Conservation (phyloP, 768 basidiomycete genomes). For the Boletus bicolor region DNA sequence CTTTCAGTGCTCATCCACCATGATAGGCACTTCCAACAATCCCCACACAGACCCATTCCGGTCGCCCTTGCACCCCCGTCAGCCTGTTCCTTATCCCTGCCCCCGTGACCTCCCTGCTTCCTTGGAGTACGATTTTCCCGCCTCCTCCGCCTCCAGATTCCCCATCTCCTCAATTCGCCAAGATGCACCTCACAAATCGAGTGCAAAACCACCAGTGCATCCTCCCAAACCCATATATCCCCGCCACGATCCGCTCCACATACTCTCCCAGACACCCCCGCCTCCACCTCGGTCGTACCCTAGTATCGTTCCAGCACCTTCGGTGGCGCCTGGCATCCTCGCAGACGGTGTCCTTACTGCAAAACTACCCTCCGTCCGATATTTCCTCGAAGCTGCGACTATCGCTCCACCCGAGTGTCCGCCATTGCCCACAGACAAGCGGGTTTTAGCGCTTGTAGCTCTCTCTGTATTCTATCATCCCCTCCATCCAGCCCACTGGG, state of each 20-base stretch:
- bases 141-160: constrained; percentile 27
- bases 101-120: constrained; percentile 11
- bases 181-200: constrained; percentile 22
- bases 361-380: constrained; percentile 46
- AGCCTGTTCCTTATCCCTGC: constrained; percentile 10
- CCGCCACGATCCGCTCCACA: constrained; percentile 32
- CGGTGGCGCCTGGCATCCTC: constrained; percentile 36
- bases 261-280: constrained; percentile 23
- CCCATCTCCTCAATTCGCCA: constrained; percentile 40
- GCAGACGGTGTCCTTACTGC: constrained; percentile 43
- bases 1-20: constrained; percentile 14
- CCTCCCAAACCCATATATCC: constrained; percentile 29
- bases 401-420: constrained; percentile 41
- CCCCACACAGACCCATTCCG: constrained; percentile 6
- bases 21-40: constrained; percentile 12
- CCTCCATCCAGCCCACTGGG: constrained; percentile 55
- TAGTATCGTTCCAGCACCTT: constrained; percentile 15
- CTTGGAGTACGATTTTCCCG: constrained; percentile 25
- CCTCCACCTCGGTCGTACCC: constrained; percentile 23
- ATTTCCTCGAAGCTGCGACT: constrained; percentile 42
- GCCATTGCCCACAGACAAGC: constrained; percentile 36
- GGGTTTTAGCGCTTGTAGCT: constrained; percentile 56
- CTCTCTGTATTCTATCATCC: constrained; percentile 56
- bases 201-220: constrained; percentile 18
- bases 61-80: constrained; percentile 16